phyloP scores from a whole-genome alignment of 2,329 filamentous ascomycete genomes.

The Penicillium sclerotiorum region DNA sequence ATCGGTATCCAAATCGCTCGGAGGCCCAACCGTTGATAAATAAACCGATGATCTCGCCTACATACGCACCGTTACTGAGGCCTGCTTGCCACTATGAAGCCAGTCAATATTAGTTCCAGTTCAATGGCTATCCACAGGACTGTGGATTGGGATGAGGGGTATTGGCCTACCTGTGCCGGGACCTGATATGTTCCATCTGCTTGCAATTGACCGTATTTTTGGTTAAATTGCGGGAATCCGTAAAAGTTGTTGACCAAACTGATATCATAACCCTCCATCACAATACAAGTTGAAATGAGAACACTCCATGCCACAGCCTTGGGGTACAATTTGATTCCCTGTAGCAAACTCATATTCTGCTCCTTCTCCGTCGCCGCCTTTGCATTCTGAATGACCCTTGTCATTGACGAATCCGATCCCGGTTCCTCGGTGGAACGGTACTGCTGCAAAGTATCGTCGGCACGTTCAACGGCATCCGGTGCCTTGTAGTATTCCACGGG shows the following conservation, averaged over 20 bases:
- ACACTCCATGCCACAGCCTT: constrained; percentile 84
- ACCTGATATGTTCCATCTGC: constrained; percentile 42
- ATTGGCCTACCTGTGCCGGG: constrained; percentile 38
- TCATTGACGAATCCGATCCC: constrained; percentile 28
- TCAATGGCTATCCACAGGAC: too few species aligned
- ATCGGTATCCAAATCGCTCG: constrained; percentile 56
- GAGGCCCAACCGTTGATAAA: constrained; percentile 56
- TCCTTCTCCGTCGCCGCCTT: constrained; percentile 49
- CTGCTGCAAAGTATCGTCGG: constrained; percentile 14
- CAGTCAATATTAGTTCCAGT: constrained; percentile 17
- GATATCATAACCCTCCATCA: constrained; percentile 89
- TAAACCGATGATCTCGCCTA: constrained; percentile 54
- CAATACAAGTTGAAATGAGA: constrained; percentile 85
- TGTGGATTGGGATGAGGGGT: background rate
- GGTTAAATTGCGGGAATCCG: constrained; percentile 46
- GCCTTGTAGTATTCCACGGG: background rate
- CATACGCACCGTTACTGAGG: constrained; percentile 47
- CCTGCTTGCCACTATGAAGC: constrained; percentile 47
- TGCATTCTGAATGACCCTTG: constrained; percentile 44
- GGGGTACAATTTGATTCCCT: constrained; percentile 81
- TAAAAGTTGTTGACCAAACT: constrained; percentile 81
- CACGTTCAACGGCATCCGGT: constrained; percentile 27
- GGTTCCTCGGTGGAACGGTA: constrained; percentile 20
- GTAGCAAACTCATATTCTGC: constrained; percentile 69
- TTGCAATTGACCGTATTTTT: constrained; percentile 42